Conservation (phyloP, 257 asterid genomes). For the Nicotiana tomentosiformis region DNA sequence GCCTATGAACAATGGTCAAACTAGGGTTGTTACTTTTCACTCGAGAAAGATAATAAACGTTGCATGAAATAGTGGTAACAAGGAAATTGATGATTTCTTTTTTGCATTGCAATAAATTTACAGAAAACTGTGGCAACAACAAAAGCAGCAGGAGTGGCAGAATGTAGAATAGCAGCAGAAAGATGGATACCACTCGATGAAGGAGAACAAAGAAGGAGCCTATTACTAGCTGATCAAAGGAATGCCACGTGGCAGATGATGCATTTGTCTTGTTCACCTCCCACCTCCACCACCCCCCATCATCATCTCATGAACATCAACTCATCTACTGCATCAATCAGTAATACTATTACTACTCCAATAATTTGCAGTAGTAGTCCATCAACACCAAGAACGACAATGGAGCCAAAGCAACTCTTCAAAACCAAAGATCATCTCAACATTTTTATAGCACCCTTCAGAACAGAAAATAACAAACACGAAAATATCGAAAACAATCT, state of each 20-base stretch:
- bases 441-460: conserved; percentile 28
- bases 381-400: conserved; percentile 2
- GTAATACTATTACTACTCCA: conserved; percentile 6
- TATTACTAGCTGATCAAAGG: conserved; percentile 20
- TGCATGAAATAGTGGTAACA: background rate
- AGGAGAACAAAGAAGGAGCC: conserved; percentile 39
- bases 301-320: conserved; percentile 20
- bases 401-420: conserved; percentile 13
- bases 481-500: background rate
- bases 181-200: conserved; percentile 75
- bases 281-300: conserved; percentile 26
- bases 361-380: background rate
- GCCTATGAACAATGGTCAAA: conserved; percentile 1
- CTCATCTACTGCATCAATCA: conserved; percentile 4
- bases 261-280: conserved; percentile 46
- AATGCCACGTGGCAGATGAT: conserved; percentile 81
- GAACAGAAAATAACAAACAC: background rate
- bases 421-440: conserved; percentile 22
- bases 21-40: conserved; percentile 4
- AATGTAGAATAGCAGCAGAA: conserved; percentile 46
- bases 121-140: conserved; percentile 50
- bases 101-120: conserved; percentile 22
- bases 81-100: background rate
- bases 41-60: background rate
- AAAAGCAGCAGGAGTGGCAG: conserved; percentile 44